Base-by-base conservation (phyloP, 1,284 basidiomycete species). In the Cutaneotrichosporon spelunceum region DNA sequence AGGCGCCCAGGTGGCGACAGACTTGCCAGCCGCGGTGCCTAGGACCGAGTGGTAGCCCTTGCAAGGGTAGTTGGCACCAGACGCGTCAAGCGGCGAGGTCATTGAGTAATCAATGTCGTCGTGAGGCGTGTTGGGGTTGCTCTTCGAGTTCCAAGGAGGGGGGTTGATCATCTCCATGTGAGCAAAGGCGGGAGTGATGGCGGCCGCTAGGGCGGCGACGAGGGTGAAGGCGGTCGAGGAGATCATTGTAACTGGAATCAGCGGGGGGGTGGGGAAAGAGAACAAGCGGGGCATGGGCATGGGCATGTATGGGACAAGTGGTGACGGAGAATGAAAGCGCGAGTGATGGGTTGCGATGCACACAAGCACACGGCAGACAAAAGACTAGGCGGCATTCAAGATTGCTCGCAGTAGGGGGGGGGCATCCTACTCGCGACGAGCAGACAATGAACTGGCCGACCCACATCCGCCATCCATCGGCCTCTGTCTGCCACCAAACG, bases 61-160 rank as follows among this genome's bases (percentile, higher is more conserved):
- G 70, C 80, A 81, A 14, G 79, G 79, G 61, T 72, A 81, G 58
- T 62, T 49, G 3, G 70, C 60, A 6, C 78, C 78, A 59, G 72
- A 69, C 11, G 66, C 57, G 16, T 67, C 27, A 30, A 81, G 66
- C 0, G 80, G 79, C 27, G 68, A 60, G 19, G 76, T 80, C 70
- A 74, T 75, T 10, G 67, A 68, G 65, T 80, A 81, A 65, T 81
- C 72, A 34, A 64, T 78, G 55, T 69, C 60, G 4, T 62, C 61
- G 52, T 72, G 66, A n/a, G 65, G 57, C 9, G 69, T 72, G 34
- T 68, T 65, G 3, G 74, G 71, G 66, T 78, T 77, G 57, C 61
- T 63, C 48, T 67, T 66, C 9, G 71, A 73, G 48, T 69, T 68
- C 39, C 77, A 66, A 21, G 75, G 71, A 45, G 66, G 69, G 6